Evolutionary conservation across 306 rosid species (phyloP).

Genomic region (Coriaria nepalensis): DNA sequence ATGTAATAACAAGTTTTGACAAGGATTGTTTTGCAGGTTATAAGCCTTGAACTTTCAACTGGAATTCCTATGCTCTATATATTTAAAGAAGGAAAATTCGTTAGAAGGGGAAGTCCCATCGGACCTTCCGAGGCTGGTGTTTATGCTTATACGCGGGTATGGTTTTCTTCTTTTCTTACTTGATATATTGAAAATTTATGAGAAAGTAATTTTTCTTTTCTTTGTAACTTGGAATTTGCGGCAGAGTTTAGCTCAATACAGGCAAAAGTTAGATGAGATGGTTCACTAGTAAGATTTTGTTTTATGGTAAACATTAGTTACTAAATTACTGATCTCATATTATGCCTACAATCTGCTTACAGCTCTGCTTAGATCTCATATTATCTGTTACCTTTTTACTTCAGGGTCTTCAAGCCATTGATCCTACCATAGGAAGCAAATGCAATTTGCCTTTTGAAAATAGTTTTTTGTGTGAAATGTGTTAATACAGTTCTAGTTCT

Average conservation of each 20-base stretch:
- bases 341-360: neutral
- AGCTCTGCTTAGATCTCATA: neutral
- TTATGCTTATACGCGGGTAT: slow-evolving; percentile 86
- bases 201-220: neutral
- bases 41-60: slow-evolving; percentile 86
- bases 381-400: no score
- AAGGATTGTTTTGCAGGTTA: slow-evolving; percentile 41
- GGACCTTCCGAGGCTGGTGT: slow-evolving; percentile 92
- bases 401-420: slow-evolving; percentile 6
- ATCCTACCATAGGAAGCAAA: slow-evolving; percentile 1
- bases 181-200: no score
- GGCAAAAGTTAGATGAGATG: slow-evolving; percentile 52
- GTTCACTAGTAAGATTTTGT: slow-evolving; percentile 10
- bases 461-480: neutral
- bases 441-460: neutral
- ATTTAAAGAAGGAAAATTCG: slow-evolving; percentile 79
- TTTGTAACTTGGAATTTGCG: slow-evolving; percentile 7
- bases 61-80: slow-evolving; percentile 99
- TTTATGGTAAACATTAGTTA: slow-evolving; percentile 15
- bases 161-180: slow-evolving; percentile 8
- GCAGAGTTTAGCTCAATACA: slow-evolving; percentile 52
- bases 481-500: neutral
- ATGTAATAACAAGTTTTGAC: neutral
- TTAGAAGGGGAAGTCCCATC: slow-evolving; percentile 88
- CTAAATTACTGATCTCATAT: slow-evolving; percentile 3